Evolutionary conservation across 176 grass and related monocot species (phyloP), one percentile per base, ranked within the genome.

Genomic region (Elaeis guineensis): DNA sequence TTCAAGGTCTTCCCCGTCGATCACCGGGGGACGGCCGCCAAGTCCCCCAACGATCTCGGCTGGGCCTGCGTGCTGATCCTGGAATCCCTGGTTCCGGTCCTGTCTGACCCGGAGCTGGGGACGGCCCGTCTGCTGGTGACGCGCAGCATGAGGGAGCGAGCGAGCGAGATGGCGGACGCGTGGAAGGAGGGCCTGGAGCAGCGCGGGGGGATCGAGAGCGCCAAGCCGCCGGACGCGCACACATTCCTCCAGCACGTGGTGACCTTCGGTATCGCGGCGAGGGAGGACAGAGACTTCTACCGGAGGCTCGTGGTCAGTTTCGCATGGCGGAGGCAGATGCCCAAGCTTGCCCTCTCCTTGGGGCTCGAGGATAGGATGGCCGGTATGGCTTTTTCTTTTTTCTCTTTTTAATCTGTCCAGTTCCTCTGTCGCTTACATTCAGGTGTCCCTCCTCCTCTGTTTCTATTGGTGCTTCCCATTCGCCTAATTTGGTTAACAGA

Each of bases 31-130:
- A 68, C 28, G 28, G 28, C 28, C 28, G 5, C 55, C 3, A 81
- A 84, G 68, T 79, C 25, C 52, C 84, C 91, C 5, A 70, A 71
- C 30, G 86, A 96, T 65, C 80, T 96, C 14, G 80, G 79, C 16
- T 96, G 91, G 91, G 91, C 91, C 15, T 90, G 86, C 59, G 83
- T 96, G 63, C 75, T 96, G 64, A 83, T 96, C 66, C 80, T 96
- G 2, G 86, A 96, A 53, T 85, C 83, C 3, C 75, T 85, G 0
- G 61, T 87, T 19, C 86, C 86, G 5, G 80, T 82, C 17, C 62
- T 90, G 5, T 79, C 80, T 17, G 86, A 87, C 65, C 86, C 80
- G 1, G 74, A 72, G 58, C 53, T 87, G 62, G 80, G 80, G 6
- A 15, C 61, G 0, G 62, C 57, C 6, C 73, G 83, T 6, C 86